Evolutionary conservation across 2,329 filamentous ascomycete genomes (phyloP).

Genomic region (Leptographium lundbergii): DNA sequence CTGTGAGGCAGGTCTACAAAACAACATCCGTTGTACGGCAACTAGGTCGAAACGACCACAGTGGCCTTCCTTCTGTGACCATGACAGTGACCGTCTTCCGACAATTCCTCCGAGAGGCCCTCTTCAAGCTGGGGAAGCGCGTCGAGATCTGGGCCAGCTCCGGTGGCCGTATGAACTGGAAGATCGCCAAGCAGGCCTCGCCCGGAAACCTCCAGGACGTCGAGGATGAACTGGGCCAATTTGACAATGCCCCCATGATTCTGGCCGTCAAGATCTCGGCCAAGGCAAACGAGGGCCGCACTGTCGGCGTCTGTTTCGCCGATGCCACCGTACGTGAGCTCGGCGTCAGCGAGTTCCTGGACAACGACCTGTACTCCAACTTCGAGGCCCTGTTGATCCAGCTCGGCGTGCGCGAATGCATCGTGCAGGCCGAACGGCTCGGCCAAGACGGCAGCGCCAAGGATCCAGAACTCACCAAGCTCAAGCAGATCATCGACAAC

Average conservation of each 20-base stretch:
- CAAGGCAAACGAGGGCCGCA: slow-evolving; percentile 74
- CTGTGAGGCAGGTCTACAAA: slow-evolving; percentile 63
- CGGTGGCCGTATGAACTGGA: slow-evolving; percentile 78
- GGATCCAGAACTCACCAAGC: slow-evolving; percentile 77
- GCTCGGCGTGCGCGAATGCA: slow-evolving; percentile 84
- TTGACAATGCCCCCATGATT: slow-evolving; percentile 88
- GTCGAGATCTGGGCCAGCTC: slow-evolving; percentile 79
- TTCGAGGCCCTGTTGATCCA: slow-evolving; percentile 95
- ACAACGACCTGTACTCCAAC: slow-evolving; percentile 97
- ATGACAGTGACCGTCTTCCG: slow-evolving; percentile 92
- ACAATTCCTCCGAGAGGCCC: slow-evolving; percentile 85
- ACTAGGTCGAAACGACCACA: slow-evolving; percentile 70
- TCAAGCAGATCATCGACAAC: slow-evolving; percentile 79
- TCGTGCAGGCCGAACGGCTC: slow-evolving; percentile 70
- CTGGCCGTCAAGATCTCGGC: slow-evolving; percentile 85
- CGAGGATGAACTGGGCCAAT: slow-evolving; percentile 79
- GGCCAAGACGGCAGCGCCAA: slow-evolving; percentile 45
- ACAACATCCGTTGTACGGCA: slow-evolving; percentile 91
- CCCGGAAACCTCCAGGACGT: slow-evolving; percentile 95
- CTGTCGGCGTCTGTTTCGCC: slow-evolving; percentile 90
- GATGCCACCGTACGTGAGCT: slow-evolving; percentile 93
- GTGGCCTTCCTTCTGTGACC: slow-evolving; percentile 83
- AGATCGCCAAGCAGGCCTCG: slow-evolving; percentile 79
- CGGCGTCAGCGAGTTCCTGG: slow-evolving; percentile 94
- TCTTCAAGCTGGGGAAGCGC: slow-evolving; percentile 82